Base-by-base conservation (phyloP, 2,329 filamentous ascomycete genomes). In the Sporothrix phasma region DNA sequence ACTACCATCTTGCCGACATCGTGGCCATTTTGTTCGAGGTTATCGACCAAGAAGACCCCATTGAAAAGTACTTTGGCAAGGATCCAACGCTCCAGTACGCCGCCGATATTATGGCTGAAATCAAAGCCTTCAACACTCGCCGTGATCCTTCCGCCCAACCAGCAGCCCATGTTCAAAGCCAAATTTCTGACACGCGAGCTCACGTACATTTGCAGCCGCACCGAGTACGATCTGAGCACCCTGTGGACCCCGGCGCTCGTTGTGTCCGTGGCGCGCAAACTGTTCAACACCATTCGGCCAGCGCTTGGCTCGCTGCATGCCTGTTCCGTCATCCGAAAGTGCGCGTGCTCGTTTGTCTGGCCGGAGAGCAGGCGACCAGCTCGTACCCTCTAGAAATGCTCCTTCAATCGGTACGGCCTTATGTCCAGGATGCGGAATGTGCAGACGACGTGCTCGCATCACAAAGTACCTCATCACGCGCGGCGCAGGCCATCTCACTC, bases 371-470 rank as follows among this genome's bases (percentile, higher is more conserved):
- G 60, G 89, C 89, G n/a, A 79, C 88, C 26, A 78, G 84, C 46
- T 89, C 88, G 0, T 97, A 97, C 71, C 89, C 91, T 11, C 74
- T 97, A 15, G 90, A 99, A 73, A 94, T 97, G 89, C 80, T 96
- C 0, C 80, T 99, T 1, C 89, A 92, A 70, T 88, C 89, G 1
- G 79, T 96, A 22, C 82, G 88, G 10, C 85, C 86, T 0, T 95
- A 92, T 68, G 78, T 97, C 5, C 87, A 88, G 1, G 88, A 97
- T 69, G 82, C 87, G 0, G 88, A 95, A 71, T 97, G 93, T 74
- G 89, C 92, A 10, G 90, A 96, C 71, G 94, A 99, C 76, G 87
- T 90, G 1, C 80, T 97, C 51, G 92, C 0, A 83, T 99, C 39
- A 86, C 89, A 66, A 88, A 91, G 73, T 97, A 96, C 74, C 81